Conservation (phyloP, 257 asterid genomes). For the Solanum pennellii region DNA sequence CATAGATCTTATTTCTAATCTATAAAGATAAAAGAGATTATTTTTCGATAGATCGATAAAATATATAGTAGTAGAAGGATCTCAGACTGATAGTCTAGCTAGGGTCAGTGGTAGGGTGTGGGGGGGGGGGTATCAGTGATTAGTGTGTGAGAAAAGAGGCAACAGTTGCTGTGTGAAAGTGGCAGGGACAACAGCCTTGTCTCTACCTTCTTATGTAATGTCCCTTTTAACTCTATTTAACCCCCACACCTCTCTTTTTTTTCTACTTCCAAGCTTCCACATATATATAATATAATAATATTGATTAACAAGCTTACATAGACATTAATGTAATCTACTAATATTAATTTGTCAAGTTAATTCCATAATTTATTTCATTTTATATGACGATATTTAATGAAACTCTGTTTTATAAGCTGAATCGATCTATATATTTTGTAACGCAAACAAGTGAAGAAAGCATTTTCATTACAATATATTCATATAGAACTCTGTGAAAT, state of each 20-base stretch:
- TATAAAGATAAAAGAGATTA: no score
- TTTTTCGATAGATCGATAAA: no score
- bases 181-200: slow-evolving; percentile 30
- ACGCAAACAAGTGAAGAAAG: not conserved
- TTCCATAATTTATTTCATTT: not conserved
- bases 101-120: not conserved
- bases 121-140: not conserved
- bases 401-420: rapidly evolving
- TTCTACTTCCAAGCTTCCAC: not conserved
- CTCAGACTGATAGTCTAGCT: not conserved
- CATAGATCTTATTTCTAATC: rapidly evolving
- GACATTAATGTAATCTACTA: not conserved
- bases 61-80: not conserved
- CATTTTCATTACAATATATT: no score
- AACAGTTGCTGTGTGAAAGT: slow-evolving; percentile 19
- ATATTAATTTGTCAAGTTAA: not conserved
- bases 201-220: slow-evolving; percentile 41
- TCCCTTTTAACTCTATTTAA: slow-evolving; percentile 23
- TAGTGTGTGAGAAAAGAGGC: not conserved
- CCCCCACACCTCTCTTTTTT: not conserved
- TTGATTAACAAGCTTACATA: not conserved
- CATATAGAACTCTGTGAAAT: no score
- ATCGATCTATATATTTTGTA: no score
- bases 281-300: not conserved
- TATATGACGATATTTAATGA: no score